Evolutionary conservation across 306 rosid genomes (phyloP).

Genomic region (Lathyrus sativus): DNA sequence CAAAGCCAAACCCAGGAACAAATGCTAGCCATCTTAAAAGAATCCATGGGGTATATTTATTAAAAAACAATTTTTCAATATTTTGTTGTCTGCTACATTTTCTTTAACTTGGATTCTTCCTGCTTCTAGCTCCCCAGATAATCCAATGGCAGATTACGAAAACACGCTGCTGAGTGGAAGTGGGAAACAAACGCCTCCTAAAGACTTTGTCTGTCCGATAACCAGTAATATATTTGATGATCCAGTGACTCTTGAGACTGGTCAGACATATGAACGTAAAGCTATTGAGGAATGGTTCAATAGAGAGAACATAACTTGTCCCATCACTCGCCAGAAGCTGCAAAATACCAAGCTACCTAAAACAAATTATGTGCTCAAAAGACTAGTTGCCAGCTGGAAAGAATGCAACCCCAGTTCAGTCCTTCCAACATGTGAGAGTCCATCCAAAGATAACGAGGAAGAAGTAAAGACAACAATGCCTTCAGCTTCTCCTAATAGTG

Average conservation of each 20-base stretch:
- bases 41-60: constrained; percentile 54
- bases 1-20: constrained; percentile 48
- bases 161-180: constrained; percentile 36
- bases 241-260: constrained; percentile 96
- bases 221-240: constrained; percentile 86
- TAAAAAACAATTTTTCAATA: constrained; percentile 31
- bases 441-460: constrained; percentile 34
- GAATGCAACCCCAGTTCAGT: constrained; percentile 57
- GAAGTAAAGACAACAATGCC: constrained; percentile 43
- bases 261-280: constrained; percentile 86
- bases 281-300: constrained; percentile 93
- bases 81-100: constrained; percentile 32
- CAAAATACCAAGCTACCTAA: constrained; percentile 75
- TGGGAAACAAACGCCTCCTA: constrained; percentile 64
- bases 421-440: constrained; percentile 44
- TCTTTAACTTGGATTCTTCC: constrained; percentile 44
- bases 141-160: constrained; percentile 52
- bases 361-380: constrained; percentile 88
- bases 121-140: constrained; percentile 52
- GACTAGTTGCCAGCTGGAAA: constrained; percentile 87
- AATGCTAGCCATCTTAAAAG: constrained; percentile 49
- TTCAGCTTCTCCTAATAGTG: constrained; percentile 67
- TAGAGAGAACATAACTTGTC: constrained; percentile 79
- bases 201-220: constrained; percentile 92
- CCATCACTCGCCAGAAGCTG: constrained; percentile 85